These are phyloP conservation scores for Lichtheimia ornata DNA, from an alignment of 371 early-diverging fungal genomes.

Conservation along the genomic window DNA sequence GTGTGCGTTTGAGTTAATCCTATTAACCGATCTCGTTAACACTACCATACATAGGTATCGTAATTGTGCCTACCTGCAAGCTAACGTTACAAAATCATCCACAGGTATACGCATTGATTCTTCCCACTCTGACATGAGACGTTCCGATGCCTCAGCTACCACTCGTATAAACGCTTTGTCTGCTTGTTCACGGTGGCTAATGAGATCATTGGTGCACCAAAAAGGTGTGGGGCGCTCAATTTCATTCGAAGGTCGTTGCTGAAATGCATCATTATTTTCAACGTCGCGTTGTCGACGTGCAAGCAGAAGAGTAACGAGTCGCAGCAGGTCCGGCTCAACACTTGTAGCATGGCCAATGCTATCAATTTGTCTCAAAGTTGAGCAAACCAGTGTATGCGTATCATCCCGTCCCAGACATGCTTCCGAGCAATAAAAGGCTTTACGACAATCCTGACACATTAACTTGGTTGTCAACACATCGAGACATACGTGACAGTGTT, in stretches of 20 bases:
- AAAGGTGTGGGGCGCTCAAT: conserved; percentile 36
- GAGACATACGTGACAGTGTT: conserved; percentile 65
- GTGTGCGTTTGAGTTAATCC: conserved; percentile 65
- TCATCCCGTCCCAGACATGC: conserved; percentile 51
- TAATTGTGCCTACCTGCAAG: conserved; percentile 50
- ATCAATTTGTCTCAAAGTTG: conserved; percentile 41
- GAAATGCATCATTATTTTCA: conserved; percentile 5
- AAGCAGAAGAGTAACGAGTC: conserved; percentile 50
- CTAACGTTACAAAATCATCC: conserved; percentile 57
- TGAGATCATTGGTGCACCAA: conserved; percentile 57
- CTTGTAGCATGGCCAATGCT: conserved; percentile 51
- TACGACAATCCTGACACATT: conserved; percentile 56
- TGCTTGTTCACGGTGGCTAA: conserved; percentile 58
- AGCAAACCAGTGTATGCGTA: conserved; percentile 55
- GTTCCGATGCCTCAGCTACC: conserved; percentile 48
- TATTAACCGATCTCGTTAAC: conserved; percentile 7
- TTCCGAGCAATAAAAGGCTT: conserved; percentile 64
- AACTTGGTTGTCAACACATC: conserved; percentile 35
- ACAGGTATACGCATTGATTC: conserved; percentile 42
- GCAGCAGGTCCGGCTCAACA: conserved; percentile 58
- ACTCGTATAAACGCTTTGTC: conserved; percentile 51
- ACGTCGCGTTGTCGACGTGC: conserved; percentile 40
- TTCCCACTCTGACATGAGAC: conserved; percentile 49
- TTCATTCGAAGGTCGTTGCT: not conserved
- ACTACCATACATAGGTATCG: not conserved